Conservation (phyloP, 2,329 filamentous ascomycete genomes). For the Fusarium secorum region DNA sequence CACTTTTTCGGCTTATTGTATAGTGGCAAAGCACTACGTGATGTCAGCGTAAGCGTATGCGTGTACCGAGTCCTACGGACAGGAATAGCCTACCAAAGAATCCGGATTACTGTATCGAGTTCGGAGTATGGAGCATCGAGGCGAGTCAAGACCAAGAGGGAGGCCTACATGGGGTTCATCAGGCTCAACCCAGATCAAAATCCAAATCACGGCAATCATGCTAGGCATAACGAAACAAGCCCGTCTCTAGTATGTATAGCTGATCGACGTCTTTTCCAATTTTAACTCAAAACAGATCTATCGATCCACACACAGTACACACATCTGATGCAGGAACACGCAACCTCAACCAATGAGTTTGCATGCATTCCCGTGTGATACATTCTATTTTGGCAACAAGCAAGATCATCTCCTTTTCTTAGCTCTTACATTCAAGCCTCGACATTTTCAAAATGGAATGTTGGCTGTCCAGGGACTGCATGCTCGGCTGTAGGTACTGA, state of each 20-base stretch:
- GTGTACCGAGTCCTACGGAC: neutral
- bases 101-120: neutral
- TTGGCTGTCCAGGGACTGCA: slow-evolving; percentile 83
- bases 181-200: slow-evolving; percentile 3
- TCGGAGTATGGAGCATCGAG: neutral
- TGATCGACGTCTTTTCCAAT: slow-evolving; percentile 21
- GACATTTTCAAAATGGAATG: slow-evolving; percentile 86
- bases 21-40: slow-evolving; percentile 2
- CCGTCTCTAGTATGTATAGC: slow-evolving; percentile 6
- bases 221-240: slow-evolving; percentile 10
- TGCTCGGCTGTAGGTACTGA: slow-evolving; percentile 68
- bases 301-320: slow-evolving; percentile 7
- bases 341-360: neutral
- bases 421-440: slow-evolving; percentile 47
- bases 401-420: neutral
- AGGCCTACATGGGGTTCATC: neutral
- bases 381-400: slow-evolving; percentile 10
- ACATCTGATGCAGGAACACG: slow-evolving; percentile 26
- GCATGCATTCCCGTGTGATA: slow-evolving; percentile 5
- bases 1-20: neutral
- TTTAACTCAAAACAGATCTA: slow-evolving; percentile 15
- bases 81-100: neutral
- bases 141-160: neutral
- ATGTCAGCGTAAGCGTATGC: neutral
- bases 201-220: neutral